Percentiles rank a stretch among this genome's conserved stretches.
Conservation (phyloP, 805 yeast genomes). For the Diddensiella santjacobensis region DNA sequence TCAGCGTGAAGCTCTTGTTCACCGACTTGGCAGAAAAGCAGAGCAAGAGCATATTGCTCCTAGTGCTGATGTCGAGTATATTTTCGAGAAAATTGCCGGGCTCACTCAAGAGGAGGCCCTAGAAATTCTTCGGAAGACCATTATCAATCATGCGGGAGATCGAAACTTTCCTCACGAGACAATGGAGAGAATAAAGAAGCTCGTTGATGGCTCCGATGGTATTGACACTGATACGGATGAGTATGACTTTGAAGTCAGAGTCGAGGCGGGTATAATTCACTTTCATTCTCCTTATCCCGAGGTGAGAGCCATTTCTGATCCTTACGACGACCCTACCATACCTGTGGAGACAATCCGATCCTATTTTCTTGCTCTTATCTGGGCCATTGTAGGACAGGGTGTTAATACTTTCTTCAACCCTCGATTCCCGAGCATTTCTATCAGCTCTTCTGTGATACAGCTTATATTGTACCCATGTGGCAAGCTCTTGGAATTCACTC, state of each 20-base stretch:
- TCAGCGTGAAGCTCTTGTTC: conserved; percentile 3
- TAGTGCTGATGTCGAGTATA: conserved; percentile 16
- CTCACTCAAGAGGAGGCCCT: conserved; percentile 36
- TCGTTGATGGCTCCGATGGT: conserved; percentile 7
- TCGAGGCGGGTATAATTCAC: conserved; percentile 41
- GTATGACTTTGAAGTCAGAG: conserved; percentile 30
- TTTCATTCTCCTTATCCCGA: conserved; percentile 54
- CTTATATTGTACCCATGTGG: conserved; percentile 58
- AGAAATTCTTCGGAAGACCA: conserved; percentile 38
- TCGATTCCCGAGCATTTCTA: conserved; percentile 47
- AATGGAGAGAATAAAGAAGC: conserved; percentile 32
- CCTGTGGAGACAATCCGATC: conserved; percentile 49
- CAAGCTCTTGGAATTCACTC: conserved; percentile 33
- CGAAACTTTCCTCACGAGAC: conserved; percentile 42
- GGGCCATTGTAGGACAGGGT: conserved; percentile 51
- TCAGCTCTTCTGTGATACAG: conserved; percentile 44
- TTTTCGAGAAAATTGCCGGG: conserved; percentile 3
- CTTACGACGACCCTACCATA: conserved; percentile 44
- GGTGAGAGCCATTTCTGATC: conserved; percentile 51
- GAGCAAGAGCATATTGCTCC: conserved; percentile 15
- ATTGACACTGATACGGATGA: conserved; percentile 26
- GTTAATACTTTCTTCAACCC: conserved; percentile 55
- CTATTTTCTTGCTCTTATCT: conserved; percentile 34
- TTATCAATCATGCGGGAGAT: conserved; percentile 44
- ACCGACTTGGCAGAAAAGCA: conserved; percentile 12